These are phyloP conservation scores for Magnaporthiopsis rhizophila DNA, from an alignment of 2,329 filamentous ascomycete genomes.

Conservation along the genomic window DNA sequence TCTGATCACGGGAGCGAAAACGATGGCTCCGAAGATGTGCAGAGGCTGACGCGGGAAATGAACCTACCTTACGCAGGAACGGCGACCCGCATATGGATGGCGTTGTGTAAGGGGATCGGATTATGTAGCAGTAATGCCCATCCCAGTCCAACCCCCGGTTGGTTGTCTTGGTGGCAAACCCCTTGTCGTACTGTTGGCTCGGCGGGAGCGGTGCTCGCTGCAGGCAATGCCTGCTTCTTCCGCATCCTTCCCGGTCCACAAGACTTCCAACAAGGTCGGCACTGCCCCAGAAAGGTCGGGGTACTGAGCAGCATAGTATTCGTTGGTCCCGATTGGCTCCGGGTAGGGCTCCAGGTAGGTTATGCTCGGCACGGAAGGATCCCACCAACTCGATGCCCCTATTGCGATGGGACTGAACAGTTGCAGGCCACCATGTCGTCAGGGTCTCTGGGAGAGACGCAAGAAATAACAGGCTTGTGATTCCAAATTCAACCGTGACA, in stretches of 20 bases:
- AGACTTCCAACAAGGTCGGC: neutral
- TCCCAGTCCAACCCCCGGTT: neutral
- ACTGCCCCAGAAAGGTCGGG: neutral
- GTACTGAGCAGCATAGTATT: neutral
- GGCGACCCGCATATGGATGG: neutral
- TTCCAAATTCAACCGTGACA: neutral
- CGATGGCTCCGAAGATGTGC: neutral
- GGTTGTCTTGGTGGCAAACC: neutral
- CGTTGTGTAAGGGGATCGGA: neutral
- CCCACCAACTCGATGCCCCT: neutral
- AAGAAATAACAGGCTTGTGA: neutral
- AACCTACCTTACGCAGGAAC: neutral
- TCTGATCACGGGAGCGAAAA: neutral
- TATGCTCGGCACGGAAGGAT: neutral
- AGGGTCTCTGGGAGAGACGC: neutral
- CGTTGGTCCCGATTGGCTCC: neutral
- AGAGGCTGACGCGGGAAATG: too few relatives aligned
- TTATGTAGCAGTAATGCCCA: neutral
- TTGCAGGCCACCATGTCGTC: neutral
- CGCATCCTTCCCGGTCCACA: too few relatives aligned
- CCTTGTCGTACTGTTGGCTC: neutral
- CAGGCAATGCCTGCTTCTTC: neutral
- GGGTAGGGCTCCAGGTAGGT: neutral
- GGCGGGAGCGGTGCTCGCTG: too few relatives aligned
- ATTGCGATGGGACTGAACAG: neutral